Percentiles rank a stretch among this genome's conserved stretches.
phyloP scores from a whole-genome alignment of 345 rosid genomes.

The Dipteronia sinensis region DNA sequence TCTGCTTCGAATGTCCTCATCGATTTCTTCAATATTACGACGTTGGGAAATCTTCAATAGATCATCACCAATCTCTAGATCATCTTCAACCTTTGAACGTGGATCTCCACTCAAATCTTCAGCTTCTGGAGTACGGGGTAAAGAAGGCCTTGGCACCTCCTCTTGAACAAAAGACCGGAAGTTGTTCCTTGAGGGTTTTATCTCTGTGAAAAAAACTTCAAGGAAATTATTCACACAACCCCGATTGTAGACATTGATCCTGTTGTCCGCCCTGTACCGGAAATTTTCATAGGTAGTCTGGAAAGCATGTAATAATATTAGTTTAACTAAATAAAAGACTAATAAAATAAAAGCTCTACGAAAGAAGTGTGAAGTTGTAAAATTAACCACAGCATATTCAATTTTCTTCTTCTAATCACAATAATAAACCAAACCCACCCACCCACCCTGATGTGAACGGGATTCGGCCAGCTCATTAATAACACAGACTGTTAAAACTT shows the following conservation, averaged over 20 bases:
- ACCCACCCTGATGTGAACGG: not conserved
- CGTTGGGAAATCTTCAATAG: conserved; percentile 89
- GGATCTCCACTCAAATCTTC: conserved; percentile 57
- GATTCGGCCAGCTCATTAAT: too few species aligned
- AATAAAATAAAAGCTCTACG: not conserved
- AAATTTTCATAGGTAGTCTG: conserved; percentile 98
- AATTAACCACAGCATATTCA: not conserved
- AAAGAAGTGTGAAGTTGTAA: not conserved
- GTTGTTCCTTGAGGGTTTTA: conserved; percentile 76
- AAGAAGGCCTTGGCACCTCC: conserved; percentile 50
- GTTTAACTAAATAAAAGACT: conserved; percentile 3
- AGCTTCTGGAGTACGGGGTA: conserved; percentile 51
- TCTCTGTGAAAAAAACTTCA: conserved; percentile 73
- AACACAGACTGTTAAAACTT: too few species aligned
- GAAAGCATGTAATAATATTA: conserved; percentile 25
- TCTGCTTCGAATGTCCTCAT: conserved; percentile 61
- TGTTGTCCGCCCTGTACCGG: conserved; percentile 77
- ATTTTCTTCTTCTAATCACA: not conserved
- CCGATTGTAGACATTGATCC: conserved; percentile 58
- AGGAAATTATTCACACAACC: conserved; percentile 67
- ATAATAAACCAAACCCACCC: not conserved
- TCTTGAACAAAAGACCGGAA: conserved; percentile 70
- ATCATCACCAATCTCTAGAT: conserved; percentile 87
- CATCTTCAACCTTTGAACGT: conserved; percentile 91
- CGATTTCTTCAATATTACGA: conserved; percentile 65